Evolutionary conservation across 805 yeast genomes (phyloP).

Genomic region (Myxozyma lipomycoides): DNA sequence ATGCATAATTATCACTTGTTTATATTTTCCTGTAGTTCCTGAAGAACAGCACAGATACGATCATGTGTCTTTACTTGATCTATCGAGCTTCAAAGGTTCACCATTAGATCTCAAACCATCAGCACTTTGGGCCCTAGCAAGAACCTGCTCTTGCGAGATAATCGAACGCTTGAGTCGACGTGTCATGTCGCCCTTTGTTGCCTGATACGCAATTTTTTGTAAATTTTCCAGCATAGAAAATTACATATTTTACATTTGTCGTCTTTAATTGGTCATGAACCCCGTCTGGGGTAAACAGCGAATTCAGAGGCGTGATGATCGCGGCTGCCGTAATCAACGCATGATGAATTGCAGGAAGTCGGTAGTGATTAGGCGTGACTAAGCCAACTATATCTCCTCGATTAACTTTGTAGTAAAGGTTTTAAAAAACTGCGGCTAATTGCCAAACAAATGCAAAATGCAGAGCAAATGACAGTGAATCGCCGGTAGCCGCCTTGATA

Average conservation of each 20-base stretch:
- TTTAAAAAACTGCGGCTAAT: constrained; percentile 9
- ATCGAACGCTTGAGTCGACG: not conserved
- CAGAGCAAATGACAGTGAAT: not conserved
- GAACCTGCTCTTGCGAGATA: not conserved
- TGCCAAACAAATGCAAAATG: not conserved
- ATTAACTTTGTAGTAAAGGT: constrained; percentile 23
- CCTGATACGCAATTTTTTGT: not conserved
- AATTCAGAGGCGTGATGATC: not conserved
- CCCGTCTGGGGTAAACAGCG: not conserved
- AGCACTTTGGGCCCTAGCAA: not conserved
- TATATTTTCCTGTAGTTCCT: constrained; percentile 56
- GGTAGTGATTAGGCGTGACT: constrained; percentile 33
- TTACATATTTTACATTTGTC: not conserved
- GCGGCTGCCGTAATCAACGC: not conserved
- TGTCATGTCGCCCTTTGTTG: not conserved
- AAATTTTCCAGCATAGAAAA: not conserved
- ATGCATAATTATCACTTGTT: constrained; percentile 67
- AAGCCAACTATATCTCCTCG: constrained; percentile 34
- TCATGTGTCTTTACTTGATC: not conserved
- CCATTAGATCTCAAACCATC: not conserved
- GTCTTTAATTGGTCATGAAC: not conserved
- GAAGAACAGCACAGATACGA: constrained; percentile 32
- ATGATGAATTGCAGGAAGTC: constrained; percentile 32
- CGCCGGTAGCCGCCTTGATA: not conserved
- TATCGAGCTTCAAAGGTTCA: not conserved